Base-by-base conservation (phyloP, 768 basidiomycete genomes). In the Calvatia gigantea region DNA sequence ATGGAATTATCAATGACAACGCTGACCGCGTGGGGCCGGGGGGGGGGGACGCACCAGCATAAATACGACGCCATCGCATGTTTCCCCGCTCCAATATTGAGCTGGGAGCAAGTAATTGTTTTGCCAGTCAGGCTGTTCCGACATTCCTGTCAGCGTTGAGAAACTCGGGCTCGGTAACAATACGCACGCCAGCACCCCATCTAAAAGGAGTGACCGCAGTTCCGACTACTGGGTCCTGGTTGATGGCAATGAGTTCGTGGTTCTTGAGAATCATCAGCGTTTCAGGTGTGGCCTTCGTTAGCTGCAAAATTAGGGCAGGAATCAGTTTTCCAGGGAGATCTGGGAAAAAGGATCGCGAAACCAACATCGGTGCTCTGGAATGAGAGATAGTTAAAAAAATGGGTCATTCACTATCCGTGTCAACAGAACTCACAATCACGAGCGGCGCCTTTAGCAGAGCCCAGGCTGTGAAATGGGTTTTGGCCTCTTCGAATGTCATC, bases 401-500 rank as follows among this genome's bases (percentile, higher is more conserved):
- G 21, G 12, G 39, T 21, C 19, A 23, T 7, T 21, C 33, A 31
- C 5, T n/a, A n/a, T n/a, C n/a, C n/a, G n/a, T n/a, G n/a, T n/a
- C n/a, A n/a, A n/a, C n/a, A n/a, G 37, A 1, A 61, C 65, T 51
- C 46, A 71, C 79, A 54, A 87, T 81, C 50, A 87, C 70, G 12
- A 87, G 74, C 2, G 86, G 86, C 0, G 82, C 83, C 63, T 86
- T 87, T 80, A 86, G 78, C 28, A 88, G 67, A 32, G 84, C 84
- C 86, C 86, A 87, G 0, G 82, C 84, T 0, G 85, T 87, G 64
- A 87, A 88, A 64, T 88, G 86, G 2, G 84, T 75, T 65, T 87
- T 87, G 23, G 77, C 68, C 68, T 88, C 86, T 12, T 87, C 84
- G 62, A 74, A 78, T 0, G 80, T 79, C 42, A 87, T 70, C 29